These are phyloP conservation scores for Centella asiatica DNA, from an alignment of 129 eudicot genomes.

Conservation along the genomic window DNA sequence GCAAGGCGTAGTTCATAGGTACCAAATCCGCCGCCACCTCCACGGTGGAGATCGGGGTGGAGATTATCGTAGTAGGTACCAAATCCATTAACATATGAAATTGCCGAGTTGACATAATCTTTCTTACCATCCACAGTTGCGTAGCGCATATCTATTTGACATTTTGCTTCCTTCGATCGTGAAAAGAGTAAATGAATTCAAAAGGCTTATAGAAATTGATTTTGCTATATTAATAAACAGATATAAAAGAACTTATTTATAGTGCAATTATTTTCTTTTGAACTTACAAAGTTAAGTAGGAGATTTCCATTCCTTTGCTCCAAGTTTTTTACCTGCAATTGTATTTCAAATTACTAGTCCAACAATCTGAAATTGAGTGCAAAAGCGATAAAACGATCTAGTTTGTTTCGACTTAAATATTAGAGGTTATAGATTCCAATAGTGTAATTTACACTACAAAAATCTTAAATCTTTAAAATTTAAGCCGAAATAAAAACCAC, in stretches of 20 bases:
- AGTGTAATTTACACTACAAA: no score
- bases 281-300: conserved; percentile 47
- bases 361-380: no score
- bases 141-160: conserved; percentile 35
- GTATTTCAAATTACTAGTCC: no score
- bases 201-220: background rate
- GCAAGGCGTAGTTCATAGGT: conserved; percentile 23
- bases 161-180: conserved; percentile 26
- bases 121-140: conserved; percentile 26
- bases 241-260: background rate
- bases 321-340: conserved; percentile 43
- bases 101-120: conserved; percentile 28
- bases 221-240: background rate
- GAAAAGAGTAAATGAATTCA: background rate
- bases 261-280: background rate
- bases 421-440: no score
- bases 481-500: background rate
- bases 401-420: no score
- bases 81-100: conserved; percentile 35
- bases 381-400: background rate
- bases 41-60: conserved; percentile 26
- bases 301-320: conserved; percentile 51
- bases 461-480: background rate
- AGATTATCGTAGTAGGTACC: conserved; percentile 36
- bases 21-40: conserved; percentile 16